Percentiles rank a stretch among this genome's conserved stretches.
phyloP scores from a whole-genome alignment of 176 grass and related monocot genomes.

The Aegilops longissima region DNA sequence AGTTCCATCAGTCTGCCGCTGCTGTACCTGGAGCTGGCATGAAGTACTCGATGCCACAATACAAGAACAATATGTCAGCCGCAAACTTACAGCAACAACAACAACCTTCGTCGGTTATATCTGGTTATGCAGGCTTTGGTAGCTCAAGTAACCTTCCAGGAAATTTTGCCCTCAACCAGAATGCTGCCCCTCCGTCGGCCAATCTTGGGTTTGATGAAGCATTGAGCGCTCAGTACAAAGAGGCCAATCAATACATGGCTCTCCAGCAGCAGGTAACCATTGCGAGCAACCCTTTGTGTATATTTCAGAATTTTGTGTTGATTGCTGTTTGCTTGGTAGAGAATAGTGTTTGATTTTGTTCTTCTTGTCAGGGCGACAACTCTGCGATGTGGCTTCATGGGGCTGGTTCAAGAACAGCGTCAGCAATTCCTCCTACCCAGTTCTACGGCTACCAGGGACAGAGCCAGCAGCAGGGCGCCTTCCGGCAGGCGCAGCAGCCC shows the following conservation, averaged over 20 bases:
- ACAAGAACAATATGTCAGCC: conserved; percentile 71
- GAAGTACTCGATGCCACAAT: conserved; percentile 85
- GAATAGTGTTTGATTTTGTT: background rate
- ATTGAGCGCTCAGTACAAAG: conserved; percentile 81
- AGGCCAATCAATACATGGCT: conserved; percentile 77
- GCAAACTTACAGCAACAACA: conserved; percentile 60
- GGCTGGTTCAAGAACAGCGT: conserved; percentile 75
- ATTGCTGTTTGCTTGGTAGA: conserved; percentile 11
- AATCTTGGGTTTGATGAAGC: conserved; percentile 83
- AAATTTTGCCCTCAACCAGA: conserved; percentile 69
- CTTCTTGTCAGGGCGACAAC: conserved; percentile 60
- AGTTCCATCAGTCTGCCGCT: conserved; percentile 78
- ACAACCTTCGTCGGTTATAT: conserved; percentile 51
- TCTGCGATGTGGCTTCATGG: conserved; percentile 90
- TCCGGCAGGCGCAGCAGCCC: conserved; percentile 70
- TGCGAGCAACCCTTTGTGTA: background rate
- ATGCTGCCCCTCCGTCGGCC: conserved; percentile 50
- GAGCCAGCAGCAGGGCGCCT: conserved; percentile 74
- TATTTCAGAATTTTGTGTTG: background rate
- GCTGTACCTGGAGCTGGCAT: conserved; percentile 69
- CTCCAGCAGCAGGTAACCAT: conserved; percentile 89
- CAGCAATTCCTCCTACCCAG: conserved; percentile 56
- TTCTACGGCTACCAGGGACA: conserved; percentile 81
- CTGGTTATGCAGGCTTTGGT: conserved; percentile 86
- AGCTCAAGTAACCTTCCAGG: conserved; percentile 68